A percentile compares a stretch with the other conserved stretches of the same genome.
Evolutionary conservation across 805 yeast species (phyloP).

Genomic region (Lachancea cidri): DNA sequence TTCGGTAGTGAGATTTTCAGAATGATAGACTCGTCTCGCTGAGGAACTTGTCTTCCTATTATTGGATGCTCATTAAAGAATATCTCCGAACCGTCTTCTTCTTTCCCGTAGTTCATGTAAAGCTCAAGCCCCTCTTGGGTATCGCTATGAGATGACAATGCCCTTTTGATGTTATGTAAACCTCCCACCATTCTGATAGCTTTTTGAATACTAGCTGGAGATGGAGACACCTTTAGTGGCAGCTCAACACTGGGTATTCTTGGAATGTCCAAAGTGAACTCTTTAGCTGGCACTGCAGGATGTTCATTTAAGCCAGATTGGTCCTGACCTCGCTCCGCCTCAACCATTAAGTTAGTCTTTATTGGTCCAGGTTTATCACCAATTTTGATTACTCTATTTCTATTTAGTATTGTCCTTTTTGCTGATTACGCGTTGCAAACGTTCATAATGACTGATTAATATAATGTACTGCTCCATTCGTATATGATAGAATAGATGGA

Average conservation of each 20-base stretch:
- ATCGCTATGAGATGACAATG: conserved; percentile 30
- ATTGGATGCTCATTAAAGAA: conserved; percentile 55
- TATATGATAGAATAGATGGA: too few relatives aligned
- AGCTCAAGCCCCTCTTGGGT: conserved; percentile 26
- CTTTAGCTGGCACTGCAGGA: conserved; percentile 37
- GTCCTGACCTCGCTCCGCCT: not conserved
- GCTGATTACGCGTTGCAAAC: too few relatives aligned
- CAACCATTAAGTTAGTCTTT: too few relatives aligned
- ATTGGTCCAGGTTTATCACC: too few relatives aligned
- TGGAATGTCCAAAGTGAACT: conserved; percentile 65
- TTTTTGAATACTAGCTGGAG: conserved; percentile 43
- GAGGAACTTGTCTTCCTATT: conserved; percentile 42
- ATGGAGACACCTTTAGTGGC: conserved; percentile 56
- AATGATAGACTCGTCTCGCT: conserved; percentile 51
- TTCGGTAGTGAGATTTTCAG: conserved; percentile 59
- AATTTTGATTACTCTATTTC: too few relatives aligned
- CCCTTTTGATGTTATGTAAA: conserved; percentile 30
- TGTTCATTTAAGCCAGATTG: not conserved
- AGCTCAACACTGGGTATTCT: conserved; percentile 70
- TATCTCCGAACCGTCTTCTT: conserved; percentile 33
- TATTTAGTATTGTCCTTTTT: too few relatives aligned
- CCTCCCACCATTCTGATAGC: conserved; percentile 76
- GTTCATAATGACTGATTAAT: too few relatives aligned
- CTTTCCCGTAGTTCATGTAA: conserved; percentile 36
- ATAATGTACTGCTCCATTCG: too few relatives aligned